Conservation (phyloP, 352 stramenopile genomes). For the Elongisporangium senticosum region DNA sequence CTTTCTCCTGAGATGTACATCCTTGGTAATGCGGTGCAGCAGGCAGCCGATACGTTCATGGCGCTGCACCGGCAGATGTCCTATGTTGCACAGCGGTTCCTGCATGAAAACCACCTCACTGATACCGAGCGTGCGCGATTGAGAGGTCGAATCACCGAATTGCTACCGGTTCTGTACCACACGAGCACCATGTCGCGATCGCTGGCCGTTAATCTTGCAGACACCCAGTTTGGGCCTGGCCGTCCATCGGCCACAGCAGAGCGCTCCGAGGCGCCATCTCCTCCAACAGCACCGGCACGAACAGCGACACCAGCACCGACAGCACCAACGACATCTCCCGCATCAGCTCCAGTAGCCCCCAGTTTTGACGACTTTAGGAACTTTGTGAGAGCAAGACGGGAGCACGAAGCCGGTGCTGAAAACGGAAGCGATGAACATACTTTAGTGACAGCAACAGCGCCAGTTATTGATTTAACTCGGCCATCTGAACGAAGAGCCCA, state of each 20-base stretch:
- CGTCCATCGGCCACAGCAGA: neutral
- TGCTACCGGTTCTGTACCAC: slow-evolving; percentile 17
- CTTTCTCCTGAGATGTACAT: slow-evolving; percentile 23
- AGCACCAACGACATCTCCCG: neutral
- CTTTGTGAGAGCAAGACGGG: neutral
- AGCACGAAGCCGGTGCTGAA: neutral
- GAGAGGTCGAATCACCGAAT: slow-evolving; percentile 13
- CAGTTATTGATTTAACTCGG: neutral
- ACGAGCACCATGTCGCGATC: slow-evolving; percentile 6
- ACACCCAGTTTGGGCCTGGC: slow-evolving; percentile 9
- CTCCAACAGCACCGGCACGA: neutral
- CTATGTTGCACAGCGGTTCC: slow-evolving; percentile 19
- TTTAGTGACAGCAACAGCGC: too few species aligned
- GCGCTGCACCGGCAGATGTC: slow-evolving; percentile 29
- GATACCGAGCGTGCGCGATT: slow-evolving; percentile 15
- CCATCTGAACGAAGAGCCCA: neutral
- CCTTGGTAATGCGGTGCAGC: slow-evolving; percentile 19
- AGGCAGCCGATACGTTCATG: slow-evolving; percentile 28
- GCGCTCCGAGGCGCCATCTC: neutral
- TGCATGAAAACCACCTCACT: slow-evolving; percentile 19
- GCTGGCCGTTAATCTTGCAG: slow-evolving; percentile 9
- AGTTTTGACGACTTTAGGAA: neutral
- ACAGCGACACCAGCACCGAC: neutral
- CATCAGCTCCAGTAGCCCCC: neutral
- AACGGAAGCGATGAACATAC: too few species aligned